A percentile compares a stretch with the other conserved stretches of the same genome.
Conservation (phyloP, 2,329 filamentous ascomycete species). For the Colletotrichum shisoi region DNA sequence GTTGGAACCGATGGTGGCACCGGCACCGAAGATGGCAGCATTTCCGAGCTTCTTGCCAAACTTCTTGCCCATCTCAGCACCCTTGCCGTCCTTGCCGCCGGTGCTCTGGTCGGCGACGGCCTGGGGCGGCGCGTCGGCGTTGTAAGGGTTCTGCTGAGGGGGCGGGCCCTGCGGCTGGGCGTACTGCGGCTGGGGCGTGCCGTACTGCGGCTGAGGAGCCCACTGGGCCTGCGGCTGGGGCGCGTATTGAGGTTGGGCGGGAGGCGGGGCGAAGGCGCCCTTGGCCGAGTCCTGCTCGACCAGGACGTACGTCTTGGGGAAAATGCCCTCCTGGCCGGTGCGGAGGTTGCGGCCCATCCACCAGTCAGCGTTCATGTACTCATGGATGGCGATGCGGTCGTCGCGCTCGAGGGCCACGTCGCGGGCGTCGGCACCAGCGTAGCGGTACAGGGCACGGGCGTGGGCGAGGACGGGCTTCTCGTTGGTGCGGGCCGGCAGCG, state of each 20-base stretch:
- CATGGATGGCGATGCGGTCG: slow-evolving; percentile 79
- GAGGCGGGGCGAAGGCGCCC: slow-evolving; percentile 36
- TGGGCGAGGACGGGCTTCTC: slow-evolving; percentile 70
- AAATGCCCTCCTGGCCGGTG: slow-evolving; percentile 87
- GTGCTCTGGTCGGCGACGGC: slow-evolving; percentile 71
- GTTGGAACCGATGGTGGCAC: slow-evolving; percentile 88
- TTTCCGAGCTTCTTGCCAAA: slow-evolving; percentile 90
- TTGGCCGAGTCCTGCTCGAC: slow-evolving; percentile 67
- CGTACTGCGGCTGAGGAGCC: slow-evolving; percentile 19
- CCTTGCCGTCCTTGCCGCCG: slow-evolving; percentile 63
- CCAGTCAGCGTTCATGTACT: slow-evolving; percentile 98
- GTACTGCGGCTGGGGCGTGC: slow-evolving; percentile 48
- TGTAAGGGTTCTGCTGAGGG: slow-evolving; percentile 68
- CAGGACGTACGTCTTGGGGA: slow-evolving; percentile 89
- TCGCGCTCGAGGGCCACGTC: slow-evolving; percentile 83
- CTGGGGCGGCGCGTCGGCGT: slow-evolving; percentile 75
- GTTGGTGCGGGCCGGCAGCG: slow-evolving; percentile 51
- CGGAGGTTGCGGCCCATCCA: slow-evolving; percentile 89
- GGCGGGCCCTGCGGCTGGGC: slow-evolving; percentile 56
- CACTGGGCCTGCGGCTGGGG: slow-evolving; percentile 37
- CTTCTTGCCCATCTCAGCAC: slow-evolving; percentile 84
- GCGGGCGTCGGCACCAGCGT: slow-evolving; percentile 78
- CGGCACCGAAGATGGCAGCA: slow-evolving; percentile 87
- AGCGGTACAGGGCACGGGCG: slow-evolving; percentile 84
- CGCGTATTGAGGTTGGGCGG: slow-evolving; percentile 44